phyloP scores from a whole-genome alignment of 805 yeast species.

The Candida khao-thaluensis region DNA sequence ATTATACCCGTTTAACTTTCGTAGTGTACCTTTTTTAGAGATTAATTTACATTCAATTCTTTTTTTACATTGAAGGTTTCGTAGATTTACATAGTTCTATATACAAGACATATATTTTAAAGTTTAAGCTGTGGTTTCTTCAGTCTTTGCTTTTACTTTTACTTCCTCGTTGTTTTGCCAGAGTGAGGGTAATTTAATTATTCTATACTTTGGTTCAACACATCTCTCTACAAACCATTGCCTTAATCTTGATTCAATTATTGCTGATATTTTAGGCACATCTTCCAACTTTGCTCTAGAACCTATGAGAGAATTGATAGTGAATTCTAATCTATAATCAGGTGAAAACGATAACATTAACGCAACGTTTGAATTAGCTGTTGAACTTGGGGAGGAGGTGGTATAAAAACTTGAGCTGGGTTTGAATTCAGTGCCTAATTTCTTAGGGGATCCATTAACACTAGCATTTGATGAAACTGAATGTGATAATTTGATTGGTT shows the following conservation, averaged over 20 bases:
- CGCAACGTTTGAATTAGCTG: conserved; percentile 52
- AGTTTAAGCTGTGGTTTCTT: background rate
- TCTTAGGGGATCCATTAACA: conserved; percentile 1
- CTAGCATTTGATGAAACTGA: conserved; percentile 1
- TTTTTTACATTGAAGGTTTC: background rate
- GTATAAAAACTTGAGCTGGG: background rate
- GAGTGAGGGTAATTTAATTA: conserved; percentile 76
- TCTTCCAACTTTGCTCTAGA: conserved; percentile 89
- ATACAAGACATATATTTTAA: background rate
- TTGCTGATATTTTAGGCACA: conserved; percentile 84
- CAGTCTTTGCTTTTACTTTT: conserved; percentile 35
- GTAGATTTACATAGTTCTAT: background rate
- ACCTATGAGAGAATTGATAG: conserved; percentile 86
- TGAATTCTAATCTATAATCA: conserved; percentile 85
- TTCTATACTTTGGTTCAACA: conserved; percentile 90
- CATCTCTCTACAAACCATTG: conserved; percentile 92
- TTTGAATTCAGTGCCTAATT: conserved; percentile 1
- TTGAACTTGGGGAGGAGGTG: background rate
- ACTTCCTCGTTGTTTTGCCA: conserved; percentile 58
- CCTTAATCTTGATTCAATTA: conserved; percentile 78
- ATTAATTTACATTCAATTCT: background rate
- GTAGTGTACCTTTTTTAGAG: background rate
- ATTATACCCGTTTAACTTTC: conserved; percentile 1
- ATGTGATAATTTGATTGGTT: conserved; percentile 2
- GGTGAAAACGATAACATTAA: conserved; percentile 89